phyloP scores from a whole-genome alignment of 352 stramenopile genomes.

The Stramenopiles sp. region DNA sequence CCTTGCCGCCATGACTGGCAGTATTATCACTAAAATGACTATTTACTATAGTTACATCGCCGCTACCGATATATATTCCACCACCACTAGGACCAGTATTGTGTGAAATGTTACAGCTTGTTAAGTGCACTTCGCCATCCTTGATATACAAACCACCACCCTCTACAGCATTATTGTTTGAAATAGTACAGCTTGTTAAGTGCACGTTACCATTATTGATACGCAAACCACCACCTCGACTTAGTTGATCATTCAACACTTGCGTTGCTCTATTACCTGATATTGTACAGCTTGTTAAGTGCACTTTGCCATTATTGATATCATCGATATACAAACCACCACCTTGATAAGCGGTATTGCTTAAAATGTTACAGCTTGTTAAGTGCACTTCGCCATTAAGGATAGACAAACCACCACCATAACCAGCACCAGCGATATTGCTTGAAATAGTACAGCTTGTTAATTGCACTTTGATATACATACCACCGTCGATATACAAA shows the following conservation, averaged over 20 bases:
- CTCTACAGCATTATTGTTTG: neutral
- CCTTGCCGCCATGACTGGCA: neutral
- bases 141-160: conserved; percentile 3
- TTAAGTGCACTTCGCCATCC: neutral
- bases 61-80: neutral
- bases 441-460: neutral
- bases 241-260: too few relatives aligned
- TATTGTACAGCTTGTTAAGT: neutral
- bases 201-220: neutral
- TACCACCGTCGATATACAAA: neutral
- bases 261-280: neutral
- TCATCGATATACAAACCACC: neutral
- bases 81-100: neutral
- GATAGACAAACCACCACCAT: conserved; percentile 1
- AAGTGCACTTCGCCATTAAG: neutral
- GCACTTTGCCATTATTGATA: neutral
- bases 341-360: neutral
- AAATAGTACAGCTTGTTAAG: neutral
- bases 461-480: neutral
- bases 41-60: neutral
- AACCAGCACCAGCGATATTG: neutral
- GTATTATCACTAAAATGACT: neutral
- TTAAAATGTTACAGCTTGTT: neutral
- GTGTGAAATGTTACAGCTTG: neutral
- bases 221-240: neutral